Evolutionary conservation across 495 filamentous ascomycete species (phyloP).

Genomic region (Neurospora cerealis): DNA sequence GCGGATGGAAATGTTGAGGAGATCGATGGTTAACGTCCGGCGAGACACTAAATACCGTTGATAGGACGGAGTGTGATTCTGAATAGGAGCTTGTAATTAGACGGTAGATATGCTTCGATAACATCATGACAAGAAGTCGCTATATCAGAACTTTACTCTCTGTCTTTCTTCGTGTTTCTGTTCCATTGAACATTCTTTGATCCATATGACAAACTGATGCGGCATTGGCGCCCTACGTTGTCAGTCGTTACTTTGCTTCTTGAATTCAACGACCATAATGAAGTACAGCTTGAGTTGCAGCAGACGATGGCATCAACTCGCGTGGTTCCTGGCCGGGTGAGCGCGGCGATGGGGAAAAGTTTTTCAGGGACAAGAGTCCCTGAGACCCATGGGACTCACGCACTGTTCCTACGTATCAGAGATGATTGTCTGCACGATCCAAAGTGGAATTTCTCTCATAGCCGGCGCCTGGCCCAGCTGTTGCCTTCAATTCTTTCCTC

Average conservation of each 20-base stretch:
- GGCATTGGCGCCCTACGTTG: background rate
- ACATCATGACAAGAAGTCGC: background rate
- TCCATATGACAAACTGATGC: background rate
- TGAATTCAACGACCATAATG: background rate
- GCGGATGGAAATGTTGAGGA: background rate
- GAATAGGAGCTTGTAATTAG: background rate
- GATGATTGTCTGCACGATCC: background rate
- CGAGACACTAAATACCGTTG: background rate
- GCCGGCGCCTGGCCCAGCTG: background rate
- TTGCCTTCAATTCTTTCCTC: background rate
- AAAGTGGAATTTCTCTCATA: background rate
- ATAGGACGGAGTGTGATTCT: background rate
- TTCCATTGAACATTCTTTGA: background rate
- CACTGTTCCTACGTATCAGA: background rate
- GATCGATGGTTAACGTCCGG: background rate
- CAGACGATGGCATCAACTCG: background rate
- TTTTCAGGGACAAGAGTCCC: background rate
- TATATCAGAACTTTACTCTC: background rate
- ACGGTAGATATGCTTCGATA: background rate
- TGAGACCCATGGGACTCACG: background rate
- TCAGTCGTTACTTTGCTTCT: background rate
- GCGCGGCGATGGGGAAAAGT: background rate
- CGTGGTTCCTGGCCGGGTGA: background rate
- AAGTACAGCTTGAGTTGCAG: background rate
- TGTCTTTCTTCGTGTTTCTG: background rate